Conservation (phyloP, 1,139 yeast genomes). For the Saccharomycopsis phalli region DNA sequence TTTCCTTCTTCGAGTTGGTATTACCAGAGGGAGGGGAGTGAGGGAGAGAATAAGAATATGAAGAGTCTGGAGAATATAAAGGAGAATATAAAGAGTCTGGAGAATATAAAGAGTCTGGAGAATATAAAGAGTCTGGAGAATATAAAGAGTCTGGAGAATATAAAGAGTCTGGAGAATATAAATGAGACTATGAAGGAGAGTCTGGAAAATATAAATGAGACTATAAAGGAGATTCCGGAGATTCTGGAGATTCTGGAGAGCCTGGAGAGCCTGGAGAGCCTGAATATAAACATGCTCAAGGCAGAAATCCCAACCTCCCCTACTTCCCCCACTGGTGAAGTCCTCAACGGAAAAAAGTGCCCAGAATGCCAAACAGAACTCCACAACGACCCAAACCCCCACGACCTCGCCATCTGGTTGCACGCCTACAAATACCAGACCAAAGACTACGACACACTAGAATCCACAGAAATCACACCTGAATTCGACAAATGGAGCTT, state of each 20-base stretch:
- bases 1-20: constrained; percentile 62
- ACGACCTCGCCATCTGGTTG: constrained; percentile 79
- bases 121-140: no score
- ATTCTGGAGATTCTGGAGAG: no score
- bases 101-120: no score
- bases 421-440: constrained; percentile 81
- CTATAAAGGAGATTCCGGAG: no score
- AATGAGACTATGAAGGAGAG: not conserved
- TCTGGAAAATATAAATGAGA: not conserved
- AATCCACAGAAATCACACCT: constrained; percentile 11
- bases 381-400: constrained; percentile 81
- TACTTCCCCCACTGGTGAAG: constrained; percentile 44
- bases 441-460: constrained; percentile 28
- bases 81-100: no score
- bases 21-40: constrained; percentile 31
- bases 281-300: no score
- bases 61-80: not conserved
- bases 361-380: constrained; percentile 60
- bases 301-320: not conserved
- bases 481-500: constrained; percentile 50
- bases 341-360: constrained; percentile 49
- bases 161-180: not conserved
- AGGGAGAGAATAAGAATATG: not conserved
- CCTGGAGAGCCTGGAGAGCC: no score
- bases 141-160: no score